Evolutionary conservation across 192 early-diverging fungal genomes (phyloP), one percentile per base, ranked within the genome.

Genomic region (Funneliformis geosporum): DNA sequence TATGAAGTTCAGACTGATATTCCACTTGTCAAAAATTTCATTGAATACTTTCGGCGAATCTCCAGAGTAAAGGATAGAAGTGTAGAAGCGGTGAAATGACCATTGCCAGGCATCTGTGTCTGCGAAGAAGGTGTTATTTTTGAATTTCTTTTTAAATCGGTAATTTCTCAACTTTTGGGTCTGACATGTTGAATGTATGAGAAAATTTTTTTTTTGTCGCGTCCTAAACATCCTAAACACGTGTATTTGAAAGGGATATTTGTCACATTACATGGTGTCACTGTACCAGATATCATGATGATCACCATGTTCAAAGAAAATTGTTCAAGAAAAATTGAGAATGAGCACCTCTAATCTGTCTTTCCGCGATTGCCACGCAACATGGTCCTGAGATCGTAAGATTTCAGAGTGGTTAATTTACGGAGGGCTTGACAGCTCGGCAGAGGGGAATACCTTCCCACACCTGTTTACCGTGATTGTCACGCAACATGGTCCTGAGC

Each of bases 361-460:
- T 12, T 43, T 28, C 64, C 2, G 21, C 25, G 23, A 33, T 72
- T 72, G 70, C 46, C 70, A 72, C 70, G 70, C 70, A 72, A 72
- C 70, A 50, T 72, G 0, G 7, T 50, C 70, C 46, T 25, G 46
- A 10, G 7, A 12, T 12, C 4, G 70, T 47, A 33, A 40, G 23
- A 38, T 2, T 40, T 23, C 21, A 21, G 46, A 33, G n/a, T 72
- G 21, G 70, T 72, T 43, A 50, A 25, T 72, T 50, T 11, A 16
- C 44, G 70, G 70, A 21, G 70, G 70, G 44, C 16, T 72, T 50
- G 70, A 72, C 70, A 72, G 70, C 70, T 50, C 27, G 44, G 70
- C 44, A 50, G 44, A 72, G 70, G 70, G 42, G 70, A 72, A 72
- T 23, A 3, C 23, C 44, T 72, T 27, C 70, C 44, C 70, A 72